These are phyloP conservation scores for Cyberlindnera subsufficiens DNA, from an alignment of 805 yeast species.

Conservation along the genomic window DNA sequence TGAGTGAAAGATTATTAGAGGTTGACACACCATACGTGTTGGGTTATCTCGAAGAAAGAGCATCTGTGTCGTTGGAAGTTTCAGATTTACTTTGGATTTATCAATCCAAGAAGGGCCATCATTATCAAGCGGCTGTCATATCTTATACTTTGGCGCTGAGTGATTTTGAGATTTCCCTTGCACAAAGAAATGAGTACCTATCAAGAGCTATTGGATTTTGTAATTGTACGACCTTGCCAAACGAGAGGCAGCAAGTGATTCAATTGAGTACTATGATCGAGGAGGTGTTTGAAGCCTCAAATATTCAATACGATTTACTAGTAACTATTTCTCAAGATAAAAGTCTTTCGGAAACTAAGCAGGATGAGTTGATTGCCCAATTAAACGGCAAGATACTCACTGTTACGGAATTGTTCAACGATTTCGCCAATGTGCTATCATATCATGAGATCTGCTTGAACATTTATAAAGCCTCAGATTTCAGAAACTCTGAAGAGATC, in stretches of 20 bases:
- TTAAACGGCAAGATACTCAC: conserved; percentile 63
- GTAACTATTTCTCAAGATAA: conserved; percentile 43
- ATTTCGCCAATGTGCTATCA: conserved; percentile 80
- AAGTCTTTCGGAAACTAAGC: conserved; percentile 43
- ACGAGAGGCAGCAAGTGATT: conserved; percentile 68
- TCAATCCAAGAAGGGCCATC: conserved; percentile 75
- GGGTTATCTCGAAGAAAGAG: conserved; percentile 66
- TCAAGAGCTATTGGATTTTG: conserved; percentile 93
- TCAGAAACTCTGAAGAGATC: conserved; percentile 79
- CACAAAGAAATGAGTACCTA: conserved; percentile 77
- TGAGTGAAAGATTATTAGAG: conserved; percentile 69
- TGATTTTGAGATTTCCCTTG: conserved; percentile 59
- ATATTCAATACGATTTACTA: conserved; percentile 57
- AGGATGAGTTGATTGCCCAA: conserved; percentile 42
- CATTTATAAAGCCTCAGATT: conserved; percentile 79
- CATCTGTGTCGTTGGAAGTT: conserved; percentile 58
- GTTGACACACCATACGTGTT: conserved; percentile 78
- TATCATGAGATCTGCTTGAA: conserved; percentile 77
- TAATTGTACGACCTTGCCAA: conserved; percentile 76
- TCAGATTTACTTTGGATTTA: conserved; percentile 86
- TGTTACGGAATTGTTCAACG: conserved; percentile 77
- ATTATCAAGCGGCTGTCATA: conserved; percentile 79
- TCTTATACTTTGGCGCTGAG: conserved; percentile 70
- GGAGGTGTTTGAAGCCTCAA: conserved; percentile 82
- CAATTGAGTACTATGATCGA: conserved; percentile 63